phyloP scores from a whole-genome alignment of 1,284 basidiomycete species.

The Malassezia restricta region DNA sequence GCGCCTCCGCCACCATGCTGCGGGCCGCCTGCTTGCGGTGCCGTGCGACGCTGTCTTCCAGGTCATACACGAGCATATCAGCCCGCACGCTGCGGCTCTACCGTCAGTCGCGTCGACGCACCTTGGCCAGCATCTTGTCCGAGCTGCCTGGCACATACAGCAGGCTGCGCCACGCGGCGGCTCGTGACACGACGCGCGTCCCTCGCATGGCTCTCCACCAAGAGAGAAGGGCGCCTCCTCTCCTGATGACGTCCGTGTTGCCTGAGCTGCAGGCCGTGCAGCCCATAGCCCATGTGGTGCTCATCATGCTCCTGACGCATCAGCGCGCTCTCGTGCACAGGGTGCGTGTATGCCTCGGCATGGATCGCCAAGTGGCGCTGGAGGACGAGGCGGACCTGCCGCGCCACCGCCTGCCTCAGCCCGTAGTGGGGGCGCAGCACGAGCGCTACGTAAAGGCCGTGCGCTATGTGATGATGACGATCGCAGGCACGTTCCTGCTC shows the following conservation, averaged over 20 bases:
- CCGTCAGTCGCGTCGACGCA: neutral
- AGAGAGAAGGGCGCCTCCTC: too few species aligned
- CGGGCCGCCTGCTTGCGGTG: constrained; percentile 38
- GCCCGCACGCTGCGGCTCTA: constrained; percentile 18
- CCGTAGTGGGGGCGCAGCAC: constrained; percentile 6
- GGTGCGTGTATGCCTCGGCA: neutral
- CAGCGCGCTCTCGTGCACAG: neutral
- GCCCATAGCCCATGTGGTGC: neutral
- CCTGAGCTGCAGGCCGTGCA: neutral
- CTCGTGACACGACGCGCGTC: neutral
- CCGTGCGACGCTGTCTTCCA: constrained; percentile 39
- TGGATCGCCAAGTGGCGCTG: neutral
- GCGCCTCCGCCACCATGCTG: constrained; percentile 30
- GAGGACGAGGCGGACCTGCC: neutral
- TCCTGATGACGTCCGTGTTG: neutral
- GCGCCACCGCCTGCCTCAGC: neutral
- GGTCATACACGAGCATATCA: constrained; percentile 40
- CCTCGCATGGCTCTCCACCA: neutral
- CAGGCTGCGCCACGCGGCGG: constrained; percentile 11
- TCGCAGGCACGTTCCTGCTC: constrained; percentile 25
- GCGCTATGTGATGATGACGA: neutral
- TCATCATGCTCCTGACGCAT: neutral
- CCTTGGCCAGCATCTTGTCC: constrained; percentile 41
- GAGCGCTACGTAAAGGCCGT: neutral
- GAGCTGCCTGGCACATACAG: constrained; percentile 40